A percentile compares a stretch with the other conserved stretches of the same genome.
phyloP scores from a whole-genome alignment of 305 asterid genomes.

The Fraxinus floribunda region DNA sequence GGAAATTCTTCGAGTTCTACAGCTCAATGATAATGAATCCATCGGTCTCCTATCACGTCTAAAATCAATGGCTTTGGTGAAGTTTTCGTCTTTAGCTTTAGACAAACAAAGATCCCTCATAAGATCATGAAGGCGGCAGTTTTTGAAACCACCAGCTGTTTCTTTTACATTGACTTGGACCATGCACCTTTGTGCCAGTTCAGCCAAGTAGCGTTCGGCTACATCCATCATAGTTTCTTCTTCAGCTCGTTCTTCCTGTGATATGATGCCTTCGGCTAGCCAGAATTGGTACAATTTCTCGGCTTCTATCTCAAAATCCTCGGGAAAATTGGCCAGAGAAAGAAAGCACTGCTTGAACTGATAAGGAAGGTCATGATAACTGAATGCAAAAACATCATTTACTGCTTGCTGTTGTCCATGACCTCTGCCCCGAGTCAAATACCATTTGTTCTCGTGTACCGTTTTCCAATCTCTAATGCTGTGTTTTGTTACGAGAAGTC shows the following conservation, averaged over 20 bases:
- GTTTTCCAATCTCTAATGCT: constrained; percentile 30
- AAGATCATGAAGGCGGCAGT: constrained; percentile 38
- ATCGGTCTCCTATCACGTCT: constrained; percentile 11
- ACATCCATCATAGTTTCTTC: constrained; percentile 44
- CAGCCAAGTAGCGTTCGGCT: constrained; percentile 34
- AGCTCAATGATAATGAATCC: constrained; percentile 9
- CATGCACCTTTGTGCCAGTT: constrained; percentile 37
- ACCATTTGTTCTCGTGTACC: constrained; percentile 27
- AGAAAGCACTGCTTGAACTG: constrained; percentile 40
- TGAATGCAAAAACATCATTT: constrained; percentile 30
- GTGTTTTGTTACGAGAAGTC: constrained; percentile 26
- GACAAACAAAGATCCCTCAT: constrained; percentile 42
- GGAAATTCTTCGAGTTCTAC: constrained; percentile 25
- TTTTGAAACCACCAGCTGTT: constrained; percentile 36
- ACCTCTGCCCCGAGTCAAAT: constrained; percentile 31
- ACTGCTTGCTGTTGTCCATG: constrained; percentile 29
- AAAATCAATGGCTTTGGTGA: constrained; percentile 22
- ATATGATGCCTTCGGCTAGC: constrained; percentile 39
- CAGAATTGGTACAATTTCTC: constrained; percentile 38
- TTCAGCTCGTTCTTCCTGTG: constrained; percentile 25
- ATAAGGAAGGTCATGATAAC: constrained; percentile 34
- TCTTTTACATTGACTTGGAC: constrained; percentile 40
- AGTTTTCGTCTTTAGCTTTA: constrained; percentile 33
- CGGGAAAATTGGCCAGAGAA: constrained; percentile 37
- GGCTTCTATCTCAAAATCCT: constrained; percentile 38